Base-by-base conservation (phyloP, 2,329 filamentous ascomycete genomes). In the Cladophialophora immunda region DNA sequence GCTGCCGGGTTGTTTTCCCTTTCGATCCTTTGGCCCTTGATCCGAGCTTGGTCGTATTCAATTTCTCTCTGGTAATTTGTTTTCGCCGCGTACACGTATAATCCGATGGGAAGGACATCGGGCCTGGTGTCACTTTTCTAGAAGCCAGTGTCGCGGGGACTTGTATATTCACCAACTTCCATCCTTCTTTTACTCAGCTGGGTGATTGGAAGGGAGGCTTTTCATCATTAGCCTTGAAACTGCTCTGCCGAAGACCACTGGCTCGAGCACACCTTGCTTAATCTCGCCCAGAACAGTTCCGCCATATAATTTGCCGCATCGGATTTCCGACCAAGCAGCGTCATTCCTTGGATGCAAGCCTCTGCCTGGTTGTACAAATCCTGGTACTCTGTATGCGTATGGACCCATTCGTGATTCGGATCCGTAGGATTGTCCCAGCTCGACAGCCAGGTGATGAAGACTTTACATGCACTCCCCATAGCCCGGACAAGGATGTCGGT, bases 401-500 rank as follows among this genome's bases (percentile, higher is more conserved):
- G 19, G 5, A 69, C 58, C 68, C 68, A 67, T 47, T 36, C 30
- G 45, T 64, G 19, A 11, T 50, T 53, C 13, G 56, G 17, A 25
- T 69, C 52, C 9, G 30, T 32, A 13, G 63, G 56, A 17, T 61
- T 52, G 22, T 69, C 9, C 64, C 64, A 67, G 41, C 32, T 47
- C 13, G 50, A 45, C n/a, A 70, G 34, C 53, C 62, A 68, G 54
- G 62, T 45, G 54, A 70, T 66, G 47, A 68, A 70, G 30, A 70
- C 45, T 25, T 64, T 58, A 25, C 66, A 70, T 9, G 65, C 66
- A 27, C 58, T 65, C 19, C 66, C 66, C 68, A 70, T 65, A 47
- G 68, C 62, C 15, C 68, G 69, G 25, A 71, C 69, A 5, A 68
- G 58, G 19, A 87, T 81, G 45, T 83, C 82, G 1, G 85, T 87